Conservation (phyloP, 2,329 filamentous ascomycete genomes). For the Hypoxylon sp. region DNA sequence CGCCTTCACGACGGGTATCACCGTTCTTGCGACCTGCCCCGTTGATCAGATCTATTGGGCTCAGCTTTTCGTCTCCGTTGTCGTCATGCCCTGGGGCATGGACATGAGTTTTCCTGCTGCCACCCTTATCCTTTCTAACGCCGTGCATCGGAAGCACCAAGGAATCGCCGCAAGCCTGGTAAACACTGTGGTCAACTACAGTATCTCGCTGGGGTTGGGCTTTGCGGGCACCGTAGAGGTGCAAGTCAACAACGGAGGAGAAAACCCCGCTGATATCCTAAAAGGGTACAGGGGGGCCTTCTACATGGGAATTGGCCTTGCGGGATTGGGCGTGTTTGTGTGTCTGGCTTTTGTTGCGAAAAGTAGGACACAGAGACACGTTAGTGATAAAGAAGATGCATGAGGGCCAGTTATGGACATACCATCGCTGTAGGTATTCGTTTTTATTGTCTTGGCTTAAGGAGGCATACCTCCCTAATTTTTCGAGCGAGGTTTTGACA, state of each 20-base stretch:
- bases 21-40: slow-evolving; percentile 48
- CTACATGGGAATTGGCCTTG: slow-evolving; percentile 42
- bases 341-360: slow-evolving; percentile 38
- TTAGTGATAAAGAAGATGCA: slow-evolving; percentile 2
- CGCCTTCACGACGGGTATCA: slow-evolving; percentile 40
- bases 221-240: slow-evolving; percentile 57
- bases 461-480: too few relatives aligned
- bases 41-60: slow-evolving; percentile 62
- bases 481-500: too few relatives aligned
- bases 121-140: slow-evolving; percentile 59
- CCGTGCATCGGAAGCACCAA: slow-evolving; percentile 45
- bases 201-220: slow-evolving; percentile 62
- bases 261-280: slow-evolving; percentile 31
- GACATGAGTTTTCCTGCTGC: slow-evolving; percentile 65
- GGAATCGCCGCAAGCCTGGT: slow-evolving; percentile 55
- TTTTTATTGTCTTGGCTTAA: neutral
- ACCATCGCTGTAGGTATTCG: neutral
- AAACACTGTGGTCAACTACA: slow-evolving; percentile 66
- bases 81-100: slow-evolving; percentile 62
- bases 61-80: slow-evolving; percentile 57
- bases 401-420: neutral
- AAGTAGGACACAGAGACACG: slow-evolving; percentile 13
- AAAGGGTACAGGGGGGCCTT: slow-evolving; percentile 40
- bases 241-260: slow-evolving; percentile 38
- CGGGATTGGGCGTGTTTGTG: slow-evolving; percentile 33